Percentiles rank a stretch among this genome's conserved stretches.
Evolutionary conservation across 1,284 basidiomycete genomes (phyloP).

Genomic region (Tilletia indica): DNA sequence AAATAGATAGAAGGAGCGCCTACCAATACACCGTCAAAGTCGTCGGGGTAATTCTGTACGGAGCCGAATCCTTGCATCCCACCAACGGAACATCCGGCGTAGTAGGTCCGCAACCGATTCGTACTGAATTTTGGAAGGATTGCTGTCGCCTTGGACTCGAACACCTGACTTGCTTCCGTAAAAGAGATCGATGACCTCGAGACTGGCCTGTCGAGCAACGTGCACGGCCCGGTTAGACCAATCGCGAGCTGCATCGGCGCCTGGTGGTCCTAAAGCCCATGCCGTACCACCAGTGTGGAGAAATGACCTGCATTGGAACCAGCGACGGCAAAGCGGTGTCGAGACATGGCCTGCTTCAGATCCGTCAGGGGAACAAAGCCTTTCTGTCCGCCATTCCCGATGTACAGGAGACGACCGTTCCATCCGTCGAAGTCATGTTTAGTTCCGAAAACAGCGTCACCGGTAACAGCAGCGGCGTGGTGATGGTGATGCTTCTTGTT

Average conservation of each 20-base stretch:
- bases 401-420: constrained; percentile 29
- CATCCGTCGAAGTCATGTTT: constrained; percentile 18
- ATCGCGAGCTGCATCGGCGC: constrained; percentile 22
- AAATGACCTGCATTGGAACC: constrained; percentile 27
- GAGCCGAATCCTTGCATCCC: constrained; percentile 44
- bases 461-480: constrained; percentile 6
- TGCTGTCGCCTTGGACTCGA: constrained; percentile 16
- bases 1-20: constrained; percentile 51
- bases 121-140: constrained; percentile 3
- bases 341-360: constrained; percentile 22
- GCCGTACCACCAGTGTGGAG: constrained; percentile 2
- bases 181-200: constrained; percentile 25
- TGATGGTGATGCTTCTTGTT: too few relatives aligned
- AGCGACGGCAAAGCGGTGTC: constrained; percentile 26
- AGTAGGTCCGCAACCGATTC: constrained; percentile 20
- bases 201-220: constrained; percentile 21
- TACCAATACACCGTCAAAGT: constrained; percentile 54
- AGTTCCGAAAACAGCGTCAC: constrained; percentile 20
- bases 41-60: constrained; percentile 38
- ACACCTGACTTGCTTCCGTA: constrained; percentile 24
- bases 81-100: constrained; percentile 49
- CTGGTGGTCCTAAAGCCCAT: constrained; percentile 28
- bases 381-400: constrained; percentile 24
- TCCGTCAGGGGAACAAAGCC: constrained; percentile 25
- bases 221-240: constrained; percentile 23